These are phyloP conservation scores for Suhomyces xylopsoci DNA, from an alignment of 805 yeast species.

Conservation along the genomic window DNA sequence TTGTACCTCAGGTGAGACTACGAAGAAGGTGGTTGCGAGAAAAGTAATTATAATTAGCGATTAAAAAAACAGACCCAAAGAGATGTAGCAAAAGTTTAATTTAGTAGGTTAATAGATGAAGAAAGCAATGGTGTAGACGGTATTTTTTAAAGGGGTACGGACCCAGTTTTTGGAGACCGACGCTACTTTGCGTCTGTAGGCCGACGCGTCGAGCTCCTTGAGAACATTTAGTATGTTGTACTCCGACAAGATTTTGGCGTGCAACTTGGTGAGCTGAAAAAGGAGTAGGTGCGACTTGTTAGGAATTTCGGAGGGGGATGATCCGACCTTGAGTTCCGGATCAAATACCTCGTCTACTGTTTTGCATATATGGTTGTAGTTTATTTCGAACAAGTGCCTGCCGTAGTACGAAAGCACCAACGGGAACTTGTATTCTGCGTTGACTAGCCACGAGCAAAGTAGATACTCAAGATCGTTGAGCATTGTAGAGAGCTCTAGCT, in stretches of 20 bases:
- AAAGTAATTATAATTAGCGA: no score
- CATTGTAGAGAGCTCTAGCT: neutral
- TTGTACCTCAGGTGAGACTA: neutral
- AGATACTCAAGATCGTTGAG: conserved; percentile 15
- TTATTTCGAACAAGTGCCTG: conserved; percentile 14
- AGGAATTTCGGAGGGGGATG: neutral
- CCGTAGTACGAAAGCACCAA: conserved; percentile 24
- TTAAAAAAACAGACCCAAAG: no score
- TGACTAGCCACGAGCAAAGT: conserved; percentile 16
- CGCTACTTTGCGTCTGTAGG: neutral
- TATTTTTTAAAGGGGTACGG: neutral
- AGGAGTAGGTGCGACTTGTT: conserved; percentile 1
- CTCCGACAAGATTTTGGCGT: conserved; percentile 7
- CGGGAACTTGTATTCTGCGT: conserved; percentile 22
- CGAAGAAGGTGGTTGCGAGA: neutral
- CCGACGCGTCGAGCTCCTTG: conserved; percentile 4
- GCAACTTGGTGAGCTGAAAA: conserved; percentile 9
- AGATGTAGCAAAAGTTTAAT: no score
- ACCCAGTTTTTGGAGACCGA: neutral
- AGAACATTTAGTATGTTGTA: conserved; percentile 8
- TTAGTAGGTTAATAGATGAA: neutral
- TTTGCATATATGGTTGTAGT: conserved; percentile 13
- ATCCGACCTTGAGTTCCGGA: neutral
- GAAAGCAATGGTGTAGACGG: conserved; percentile 1
- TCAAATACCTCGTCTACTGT: conserved; percentile 9